Percentiles rank a stretch among this genome's conserved stretches.
phyloP scores from a whole-genome alignment of 2,329 filamentous ascomycete species.

The Neofusicoccum cordaticola region DNA sequence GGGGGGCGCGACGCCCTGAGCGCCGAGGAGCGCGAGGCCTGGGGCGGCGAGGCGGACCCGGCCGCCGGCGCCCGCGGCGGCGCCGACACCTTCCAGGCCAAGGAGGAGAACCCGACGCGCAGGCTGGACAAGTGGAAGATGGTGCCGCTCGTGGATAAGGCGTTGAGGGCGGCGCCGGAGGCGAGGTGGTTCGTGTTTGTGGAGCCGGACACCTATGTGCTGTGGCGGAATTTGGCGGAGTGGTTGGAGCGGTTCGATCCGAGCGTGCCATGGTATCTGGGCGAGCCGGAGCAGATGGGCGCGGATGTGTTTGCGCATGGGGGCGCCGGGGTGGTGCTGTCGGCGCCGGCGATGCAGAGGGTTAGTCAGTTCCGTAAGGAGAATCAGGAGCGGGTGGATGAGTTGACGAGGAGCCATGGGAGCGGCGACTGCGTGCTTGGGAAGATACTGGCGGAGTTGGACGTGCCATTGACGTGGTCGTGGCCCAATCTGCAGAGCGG shows the following conservation, averaged over 20 bases:
- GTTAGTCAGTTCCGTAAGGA: conserved; percentile 43
- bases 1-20: conserved; percentile 28
- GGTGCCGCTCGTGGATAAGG: conserved; percentile 34
- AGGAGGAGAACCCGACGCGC: conserved; percentile 22
- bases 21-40: not conserved
- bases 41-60: not conserved
- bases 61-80: not conserved
- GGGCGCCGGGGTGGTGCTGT: conserved; percentile 54
- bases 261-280: conserved; percentile 52
- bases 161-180: conserved; percentile 40
- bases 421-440: conserved; percentile 52
- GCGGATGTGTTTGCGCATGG: conserved; percentile 53
- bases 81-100: not conserved
- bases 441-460: conserved; percentile 46
- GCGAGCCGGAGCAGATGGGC: conserved; percentile 52
- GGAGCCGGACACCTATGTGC: conserved; percentile 58
- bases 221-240: conserved; percentile 52
- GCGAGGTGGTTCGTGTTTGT: conserved; percentile 60
- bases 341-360: conserved; percentile 47
- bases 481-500: conserved; percentile 51
- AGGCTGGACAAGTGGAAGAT: conserved; percentile 40
- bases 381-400: conserved; percentile 44
- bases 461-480: conserved; percentile 44
- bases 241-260: conserved; percentile 53
- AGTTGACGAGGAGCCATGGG: conserved; percentile 47